phyloP scores from a whole-genome alignment of 768 basidiomycete species.

The Leucogyrophana mollusca region DNA sequence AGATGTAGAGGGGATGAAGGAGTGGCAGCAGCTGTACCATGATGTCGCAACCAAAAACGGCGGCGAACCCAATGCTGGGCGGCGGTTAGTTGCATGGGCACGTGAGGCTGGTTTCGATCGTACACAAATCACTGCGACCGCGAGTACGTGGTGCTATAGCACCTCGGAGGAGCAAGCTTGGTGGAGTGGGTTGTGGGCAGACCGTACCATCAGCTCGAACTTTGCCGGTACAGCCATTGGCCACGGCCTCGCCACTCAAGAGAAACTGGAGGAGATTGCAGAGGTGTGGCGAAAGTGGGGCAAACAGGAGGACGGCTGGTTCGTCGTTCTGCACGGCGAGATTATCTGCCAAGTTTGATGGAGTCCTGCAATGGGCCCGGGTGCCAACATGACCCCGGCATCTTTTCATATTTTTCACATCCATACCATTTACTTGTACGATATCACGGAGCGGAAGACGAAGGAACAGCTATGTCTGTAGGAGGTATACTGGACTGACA shows the following conservation, averaged over 20 bases:
- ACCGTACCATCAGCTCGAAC: constrained; percentile 32
- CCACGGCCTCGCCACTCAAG: constrained; percentile 18
- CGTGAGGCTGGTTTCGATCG: constrained; percentile 33
- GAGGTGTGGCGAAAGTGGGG: constrained; percentile 30
- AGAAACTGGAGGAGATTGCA: constrained; percentile 21
- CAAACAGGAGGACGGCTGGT: constrained; percentile 33
- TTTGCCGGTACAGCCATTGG: constrained; percentile 33
- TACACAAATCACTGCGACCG: constrained; percentile 24
- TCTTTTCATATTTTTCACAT: no score
- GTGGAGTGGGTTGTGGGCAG: constrained; percentile 40
- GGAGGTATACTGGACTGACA: no score
- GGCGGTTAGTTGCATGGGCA: constrained; percentile 38
- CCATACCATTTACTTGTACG: no score
- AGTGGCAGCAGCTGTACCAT: constrained; percentile 18
- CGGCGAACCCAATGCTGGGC: constrained; percentile 39
- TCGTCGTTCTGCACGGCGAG: constrained; percentile 32
- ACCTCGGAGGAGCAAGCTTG: constrained; percentile 34
- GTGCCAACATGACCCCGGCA: no score
- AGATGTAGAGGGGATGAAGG: constrained; percentile 27
- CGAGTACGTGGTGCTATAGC: constrained; percentile 36
- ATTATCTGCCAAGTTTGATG: constrained; percentile 22
- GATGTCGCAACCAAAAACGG: constrained; percentile 28
- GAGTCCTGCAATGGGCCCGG: no score
- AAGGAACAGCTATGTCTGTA: no score
- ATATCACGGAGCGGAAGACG: no score